Conservation (phyloP, 2,329 filamentous ascomycete species). For the Thermoascus crustaceus region DNA sequence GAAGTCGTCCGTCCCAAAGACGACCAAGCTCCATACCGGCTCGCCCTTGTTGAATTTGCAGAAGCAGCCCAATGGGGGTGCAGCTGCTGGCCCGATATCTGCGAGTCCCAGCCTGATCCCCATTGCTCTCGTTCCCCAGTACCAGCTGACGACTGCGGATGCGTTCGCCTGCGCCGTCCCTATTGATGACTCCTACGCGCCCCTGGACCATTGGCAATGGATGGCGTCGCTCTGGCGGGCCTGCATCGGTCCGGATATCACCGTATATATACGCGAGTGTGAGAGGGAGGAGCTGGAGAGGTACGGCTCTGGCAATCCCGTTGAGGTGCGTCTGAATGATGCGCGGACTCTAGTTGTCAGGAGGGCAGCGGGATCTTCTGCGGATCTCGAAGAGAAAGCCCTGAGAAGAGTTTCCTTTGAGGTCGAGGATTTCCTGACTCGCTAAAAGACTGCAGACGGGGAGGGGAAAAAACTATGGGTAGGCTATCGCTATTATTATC, state of each 20-base stretch:
- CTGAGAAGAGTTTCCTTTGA: constrained; percentile 76
- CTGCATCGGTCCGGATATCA: constrained; percentile 65
- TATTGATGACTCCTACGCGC: constrained; percentile 67
- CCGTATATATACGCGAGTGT: constrained; percentile 37
- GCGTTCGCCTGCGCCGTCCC: constrained; percentile 64
- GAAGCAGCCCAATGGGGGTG: too few species aligned
- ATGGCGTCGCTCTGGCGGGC: constrained; percentile 90
- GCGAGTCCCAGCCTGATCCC: constrained; percentile 43
- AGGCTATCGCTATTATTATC: constrained; percentile 2
- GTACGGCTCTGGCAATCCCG: constrained; percentile 35
- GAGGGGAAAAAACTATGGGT: constrained; percentile 3
- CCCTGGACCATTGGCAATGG: constrained; percentile 96
- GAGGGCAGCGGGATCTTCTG: constrained; percentile 24
- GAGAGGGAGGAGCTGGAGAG: constrained; percentile 33
- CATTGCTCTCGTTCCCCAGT: constrained; percentile 68
- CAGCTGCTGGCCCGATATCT: constrained; percentile 12
- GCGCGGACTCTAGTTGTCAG: constrained; percentile 47
- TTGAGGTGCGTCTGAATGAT: constrained; percentile 49
- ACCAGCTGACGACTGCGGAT: constrained; percentile 72
- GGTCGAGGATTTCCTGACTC: constrained; percentile 61
- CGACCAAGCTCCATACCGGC: constrained; percentile 20
- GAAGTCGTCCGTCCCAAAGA: constrained; percentile 24
- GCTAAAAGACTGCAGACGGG: constrained; percentile 41
- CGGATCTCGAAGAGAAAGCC: constrained; percentile 56
- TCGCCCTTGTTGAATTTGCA: too few species aligned